A percentile compares a stretch with the other conserved stretches of the same genome.
Conservation (phyloP, 345 rosid genomes). For the Draba incana region DNA sequence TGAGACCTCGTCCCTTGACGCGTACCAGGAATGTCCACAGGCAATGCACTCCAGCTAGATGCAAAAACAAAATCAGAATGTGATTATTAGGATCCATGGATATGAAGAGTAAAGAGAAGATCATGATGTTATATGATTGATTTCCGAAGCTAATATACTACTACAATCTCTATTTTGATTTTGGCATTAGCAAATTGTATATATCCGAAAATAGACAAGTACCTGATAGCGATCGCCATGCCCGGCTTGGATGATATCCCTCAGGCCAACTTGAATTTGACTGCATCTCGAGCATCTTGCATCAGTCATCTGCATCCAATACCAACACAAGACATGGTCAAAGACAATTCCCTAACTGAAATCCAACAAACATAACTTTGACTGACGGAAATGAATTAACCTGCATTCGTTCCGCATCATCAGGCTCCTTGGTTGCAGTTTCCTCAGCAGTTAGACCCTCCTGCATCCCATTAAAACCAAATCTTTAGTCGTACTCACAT, state of each 20-base stretch:
- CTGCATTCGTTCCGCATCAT: conserved; percentile 81
- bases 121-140: not conserved
- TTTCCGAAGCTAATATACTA: not conserved
- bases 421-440: conserved; percentile 80
- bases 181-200: not conserved
- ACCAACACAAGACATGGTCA: conserved; percentile 28
- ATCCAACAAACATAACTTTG: conserved; percentile 2
- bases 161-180: not conserved
- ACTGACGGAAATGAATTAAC: conserved; percentile 40
- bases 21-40: conserved; percentile 92
- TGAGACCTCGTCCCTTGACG: conserved; percentile 83
- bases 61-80: conserved; percentile 29
- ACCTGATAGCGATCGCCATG: conserved; percentile 98
- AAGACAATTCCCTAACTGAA: not conserved
- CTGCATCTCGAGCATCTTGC: conserved; percentile 85
- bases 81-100: conserved; percentile 9
- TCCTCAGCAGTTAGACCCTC: conserved; percentile 93
- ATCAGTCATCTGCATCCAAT: conserved; percentile 64
- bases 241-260: conserved; percentile 97
- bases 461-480: conserved; percentile 47
- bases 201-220: not conserved
- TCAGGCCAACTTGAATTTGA: conserved; percentile 67
- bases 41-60: conserved; percentile 78
- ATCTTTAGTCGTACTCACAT: conserved; percentile 17
- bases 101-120: not conserved